These are phyloP conservation scores for Ceratocystis cubensis DNA, from an alignment of 2,329 filamentous ascomycete species.

Conservation along the genomic window DNA sequence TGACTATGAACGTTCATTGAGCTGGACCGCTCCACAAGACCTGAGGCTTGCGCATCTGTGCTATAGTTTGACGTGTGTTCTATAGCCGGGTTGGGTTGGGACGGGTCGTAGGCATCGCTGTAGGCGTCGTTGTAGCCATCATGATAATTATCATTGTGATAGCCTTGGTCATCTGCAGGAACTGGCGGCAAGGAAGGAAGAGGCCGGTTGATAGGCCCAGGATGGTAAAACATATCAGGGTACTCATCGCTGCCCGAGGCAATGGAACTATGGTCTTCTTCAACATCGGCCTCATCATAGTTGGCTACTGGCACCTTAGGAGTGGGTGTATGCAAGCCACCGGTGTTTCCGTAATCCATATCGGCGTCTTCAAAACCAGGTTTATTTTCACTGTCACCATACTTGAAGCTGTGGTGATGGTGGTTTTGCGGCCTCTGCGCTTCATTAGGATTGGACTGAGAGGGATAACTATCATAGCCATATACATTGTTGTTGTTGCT, in stretches of 20 bases:
- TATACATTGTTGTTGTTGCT: neutral
- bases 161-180: neutral
- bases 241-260: slow-evolving; percentile 57
- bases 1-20: slow-evolving; percentile 74
- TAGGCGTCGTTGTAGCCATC: neutral
- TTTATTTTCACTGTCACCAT: slow-evolving; percentile 25
- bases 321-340: slow-evolving; percentile 66
- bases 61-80: slow-evolving; percentile 29
- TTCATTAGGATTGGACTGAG: neutral
- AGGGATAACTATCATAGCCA: neutral
- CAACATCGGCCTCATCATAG: slow-evolving; percentile 85
- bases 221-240: slow-evolving; percentile 84
- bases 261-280: slow-evolving; percentile 62
- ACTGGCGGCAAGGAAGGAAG: slow-evolving; percentile 48
- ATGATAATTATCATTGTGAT: neutral
- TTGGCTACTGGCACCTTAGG: slow-evolving; percentile 74
- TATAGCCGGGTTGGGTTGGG: neutral
- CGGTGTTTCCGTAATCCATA: slow-evolving; percentile 82
- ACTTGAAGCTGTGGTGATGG: slow-evolving; percentile 6
- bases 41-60: neutral
- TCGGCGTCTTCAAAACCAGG: slow-evolving; percentile 47
- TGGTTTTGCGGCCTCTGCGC: slow-evolving; percentile 23
- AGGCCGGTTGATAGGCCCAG: slow-evolving; percentile 56
- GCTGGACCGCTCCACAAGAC: slow-evolving; percentile 50
- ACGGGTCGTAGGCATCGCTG: neutral